A percentile compares a stretch with the other conserved stretches of the same genome.
These are phyloP conservation scores for Penicillium verrucosum DNA, from an alignment of 2,329 filamentous ascomycete species.

Conservation along the genomic window DNA sequence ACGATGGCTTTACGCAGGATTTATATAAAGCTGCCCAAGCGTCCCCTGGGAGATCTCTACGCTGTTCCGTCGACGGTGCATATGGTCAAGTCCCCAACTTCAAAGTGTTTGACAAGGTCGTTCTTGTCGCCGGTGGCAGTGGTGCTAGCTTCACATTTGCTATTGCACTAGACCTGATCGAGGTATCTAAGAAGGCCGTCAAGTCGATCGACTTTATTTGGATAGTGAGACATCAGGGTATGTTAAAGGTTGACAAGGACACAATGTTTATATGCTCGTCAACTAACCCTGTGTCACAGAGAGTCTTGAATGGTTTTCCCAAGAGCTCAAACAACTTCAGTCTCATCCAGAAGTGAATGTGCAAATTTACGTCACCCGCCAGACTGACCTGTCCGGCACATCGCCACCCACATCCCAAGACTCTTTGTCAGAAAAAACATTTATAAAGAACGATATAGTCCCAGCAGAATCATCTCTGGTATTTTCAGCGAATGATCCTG, in stretches of 20 bases:
- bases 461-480: neutral
- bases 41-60: neutral
- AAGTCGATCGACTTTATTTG: conserved; percentile 1
- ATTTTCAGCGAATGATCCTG: neutral
- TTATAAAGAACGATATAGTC: neutral
- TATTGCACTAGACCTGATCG: conserved; percentile 4
- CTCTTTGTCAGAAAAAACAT: neutral
- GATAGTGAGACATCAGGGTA: neutral
- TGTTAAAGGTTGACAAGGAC: neutral
- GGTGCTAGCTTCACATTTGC: conserved; percentile 7
- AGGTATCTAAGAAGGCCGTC: neutral
- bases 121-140: conserved; percentile 5
- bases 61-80: conserved; percentile 3
- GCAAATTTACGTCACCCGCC: conserved; percentile 4
- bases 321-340: conserved; percentile 1
- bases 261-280: no score
- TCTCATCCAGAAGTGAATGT: conserved; percentile 5
- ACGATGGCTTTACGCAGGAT: conserved; percentile 3
- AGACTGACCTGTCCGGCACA: neutral
- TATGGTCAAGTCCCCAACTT: conserved; percentile 7
- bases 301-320: neutral
- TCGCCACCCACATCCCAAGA: neutral
- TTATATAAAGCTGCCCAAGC: neutral
- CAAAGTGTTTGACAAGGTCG: conserved; percentile 1
- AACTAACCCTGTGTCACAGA: neutral